Conservation (phyloP, 2,329 filamentous ascomycete species). For the Aspergillus spinulosporus region DNA sequence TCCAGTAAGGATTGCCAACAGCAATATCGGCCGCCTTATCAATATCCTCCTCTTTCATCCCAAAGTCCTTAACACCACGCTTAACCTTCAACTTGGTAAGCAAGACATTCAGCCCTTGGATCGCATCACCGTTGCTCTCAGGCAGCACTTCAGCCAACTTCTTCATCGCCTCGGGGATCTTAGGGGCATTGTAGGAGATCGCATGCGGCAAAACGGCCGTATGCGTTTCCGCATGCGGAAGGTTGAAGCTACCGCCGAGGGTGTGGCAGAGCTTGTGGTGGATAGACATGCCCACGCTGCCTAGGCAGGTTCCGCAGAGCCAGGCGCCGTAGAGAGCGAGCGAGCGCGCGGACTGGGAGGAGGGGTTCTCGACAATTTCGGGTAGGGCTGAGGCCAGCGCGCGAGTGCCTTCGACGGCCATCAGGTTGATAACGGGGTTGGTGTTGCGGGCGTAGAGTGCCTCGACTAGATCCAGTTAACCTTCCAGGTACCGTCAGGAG, state of each 20-base stretch:
- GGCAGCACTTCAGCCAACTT: constrained; percentile 57
- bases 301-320: constrained; percentile 63
- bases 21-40: constrained; percentile 62
- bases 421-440: constrained; percentile 60
- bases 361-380: constrained; percentile 50
- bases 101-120: constrained; percentile 58
- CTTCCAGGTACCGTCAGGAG: neutral
- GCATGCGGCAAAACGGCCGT: constrained; percentile 64
- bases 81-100: constrained; percentile 56
- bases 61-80: constrained; percentile 55
- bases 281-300: constrained; percentile 61
- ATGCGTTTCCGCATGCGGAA: constrained; percentile 67
- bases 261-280: constrained; percentile 70
- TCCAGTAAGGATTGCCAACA: constrained; percentile 60
- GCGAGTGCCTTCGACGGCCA: constrained; percentile 59
- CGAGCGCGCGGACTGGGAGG: constrained; percentile 50
- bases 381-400: constrained; percentile 57
- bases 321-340: constrained; percentile 63
- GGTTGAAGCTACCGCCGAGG: constrained; percentile 62
- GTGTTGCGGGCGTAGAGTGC: constrained; percentile 62
- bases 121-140: constrained; percentile 59
- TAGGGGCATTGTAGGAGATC: constrained; percentile 62
- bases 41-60: constrained; percentile 61
- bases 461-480: constrained; percentile 49
- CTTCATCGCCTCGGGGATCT: constrained; percentile 54